phyloP scores from a whole-genome alignment of 2,329 filamentous ascomycete species.

The Dactylellina cionopaga region DNA sequence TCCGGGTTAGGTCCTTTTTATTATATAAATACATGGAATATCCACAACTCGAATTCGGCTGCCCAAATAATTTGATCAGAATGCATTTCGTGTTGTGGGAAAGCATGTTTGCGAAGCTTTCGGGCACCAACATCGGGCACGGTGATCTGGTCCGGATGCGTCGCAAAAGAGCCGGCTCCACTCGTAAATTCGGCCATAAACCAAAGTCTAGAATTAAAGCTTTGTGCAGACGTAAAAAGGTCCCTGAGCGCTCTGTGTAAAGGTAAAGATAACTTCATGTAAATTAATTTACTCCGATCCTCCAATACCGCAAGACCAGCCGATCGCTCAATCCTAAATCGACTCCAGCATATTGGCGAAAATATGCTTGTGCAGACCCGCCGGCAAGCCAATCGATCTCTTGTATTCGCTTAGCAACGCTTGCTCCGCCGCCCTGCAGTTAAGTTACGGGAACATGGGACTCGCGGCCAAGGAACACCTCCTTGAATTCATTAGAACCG shows the following conservation, averaged over 20 bases:
- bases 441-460: slow-evolving; percentile 27
- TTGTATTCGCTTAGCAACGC: not conserved
- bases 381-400: not conserved
- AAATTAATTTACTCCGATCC: too few relatives aligned
- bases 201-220: not conserved
- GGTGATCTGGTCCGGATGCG: slow-evolving; percentile 19
- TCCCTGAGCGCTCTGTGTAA: too few relatives aligned
- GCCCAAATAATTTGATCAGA: not conserved
- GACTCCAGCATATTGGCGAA: too few relatives aligned
- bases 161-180: not conserved
- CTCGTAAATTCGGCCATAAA: slow-evolving; percentile 15
- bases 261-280: too few relatives aligned
- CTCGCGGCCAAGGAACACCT: slow-evolving; percentile 29
- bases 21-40: too few relatives aligned
- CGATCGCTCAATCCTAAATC: too few relatives aligned
- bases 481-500: slow-evolving; percentile 43
- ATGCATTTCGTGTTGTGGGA: not conserved
- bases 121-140: not conserved
- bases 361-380: not conserved
- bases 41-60: too few relatives aligned
- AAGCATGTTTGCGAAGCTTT: slow-evolving; percentile 27
- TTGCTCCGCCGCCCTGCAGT: not conserved
- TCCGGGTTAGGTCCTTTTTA: too few relatives aligned
- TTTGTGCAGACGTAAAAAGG: too few relatives aligned
- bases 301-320: too few relatives aligned